Percentiles rank a stretch among this genome's conserved stretches.
Evolutionary conservation across 257 asterid species (phyloP).

Genomic region (Solanum medicagineum): DNA sequence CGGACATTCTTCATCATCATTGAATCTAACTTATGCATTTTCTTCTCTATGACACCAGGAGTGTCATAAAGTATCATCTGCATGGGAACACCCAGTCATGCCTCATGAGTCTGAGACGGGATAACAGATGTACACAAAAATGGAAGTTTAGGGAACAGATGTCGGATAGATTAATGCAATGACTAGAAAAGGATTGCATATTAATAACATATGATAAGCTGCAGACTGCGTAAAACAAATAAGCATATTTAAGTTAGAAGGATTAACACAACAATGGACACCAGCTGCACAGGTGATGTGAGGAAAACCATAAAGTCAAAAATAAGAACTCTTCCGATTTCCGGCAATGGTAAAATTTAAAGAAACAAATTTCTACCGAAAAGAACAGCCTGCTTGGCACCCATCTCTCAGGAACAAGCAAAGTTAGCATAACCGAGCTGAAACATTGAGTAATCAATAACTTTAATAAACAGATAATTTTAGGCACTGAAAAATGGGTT

Average conservation of each 20-base stretch:
- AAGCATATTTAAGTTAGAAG: neutral
- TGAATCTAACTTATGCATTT: constrained; percentile 87
- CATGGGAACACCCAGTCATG: constrained; percentile 3
- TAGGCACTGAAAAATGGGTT: neutral
- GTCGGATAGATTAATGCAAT: neutral
- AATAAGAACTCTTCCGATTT: neutral
- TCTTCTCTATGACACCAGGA: constrained; percentile 95
- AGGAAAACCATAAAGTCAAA: neutral
- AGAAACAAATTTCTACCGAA: neutral
- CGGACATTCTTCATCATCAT: constrained; percentile 98
- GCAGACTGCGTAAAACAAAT: neutral
- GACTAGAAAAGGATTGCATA: neutral
- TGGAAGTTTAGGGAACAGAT: neutral
- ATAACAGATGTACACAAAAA: neutral
- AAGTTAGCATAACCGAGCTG: neutral
- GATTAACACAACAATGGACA: neutral
- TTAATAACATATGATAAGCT: neutral
- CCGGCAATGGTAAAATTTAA: neutral
- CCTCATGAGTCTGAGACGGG: neutral
- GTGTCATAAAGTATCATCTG: constrained; percentile 98
- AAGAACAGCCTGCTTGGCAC: neutral
- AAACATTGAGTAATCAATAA: neutral
- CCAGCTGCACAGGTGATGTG: neutral
- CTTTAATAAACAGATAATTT: neutral
- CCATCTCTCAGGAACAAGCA: neutral